phyloP scores from a whole-genome alignment of 306 rosid genomes.

The Glycyrrhiza uralensis region DNA sequence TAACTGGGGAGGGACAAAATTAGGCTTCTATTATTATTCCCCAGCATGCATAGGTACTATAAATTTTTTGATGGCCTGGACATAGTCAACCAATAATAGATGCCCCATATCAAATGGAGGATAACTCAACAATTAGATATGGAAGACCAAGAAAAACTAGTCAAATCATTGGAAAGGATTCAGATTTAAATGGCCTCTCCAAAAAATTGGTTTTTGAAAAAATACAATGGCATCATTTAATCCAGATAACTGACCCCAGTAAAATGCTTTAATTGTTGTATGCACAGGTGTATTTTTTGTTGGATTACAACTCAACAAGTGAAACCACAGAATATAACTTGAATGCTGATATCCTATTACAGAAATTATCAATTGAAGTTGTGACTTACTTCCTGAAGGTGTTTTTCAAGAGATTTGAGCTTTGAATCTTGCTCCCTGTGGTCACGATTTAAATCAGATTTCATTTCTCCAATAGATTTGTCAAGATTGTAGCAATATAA shows the following conservation, averaged over 20 bases:
- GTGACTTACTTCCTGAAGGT: constrained; percentile 83
- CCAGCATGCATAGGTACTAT: neutral
- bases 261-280: neutral
- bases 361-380: neutral
- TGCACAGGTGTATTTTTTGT: neutral
- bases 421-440: constrained; percentile 75
- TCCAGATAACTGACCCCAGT: neutral
- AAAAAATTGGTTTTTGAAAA: neutral
- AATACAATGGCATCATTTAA: neutral
- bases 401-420: constrained; percentile 86
- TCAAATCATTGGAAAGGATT: neutral
- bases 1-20: neutral
- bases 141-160: neutral
- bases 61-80: neutral
- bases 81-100: neutral
- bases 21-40: neutral
- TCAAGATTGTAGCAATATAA: constrained; percentile 95
- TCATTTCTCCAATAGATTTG: constrained; percentile 96
- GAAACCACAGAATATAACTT: neutral
- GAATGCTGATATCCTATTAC: neutral
- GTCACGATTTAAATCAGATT: constrained; percentile 69
- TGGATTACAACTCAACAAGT: neutral
- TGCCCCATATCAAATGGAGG: neutral
- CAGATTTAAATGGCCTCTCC: neutral
- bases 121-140: neutral